Percentiles rank a stretch among this genome's conserved stretches.
phyloP scores from a whole-genome alignment of 2,329 filamentous ascomycete species.

The Hypoxylon sp. region DNA sequence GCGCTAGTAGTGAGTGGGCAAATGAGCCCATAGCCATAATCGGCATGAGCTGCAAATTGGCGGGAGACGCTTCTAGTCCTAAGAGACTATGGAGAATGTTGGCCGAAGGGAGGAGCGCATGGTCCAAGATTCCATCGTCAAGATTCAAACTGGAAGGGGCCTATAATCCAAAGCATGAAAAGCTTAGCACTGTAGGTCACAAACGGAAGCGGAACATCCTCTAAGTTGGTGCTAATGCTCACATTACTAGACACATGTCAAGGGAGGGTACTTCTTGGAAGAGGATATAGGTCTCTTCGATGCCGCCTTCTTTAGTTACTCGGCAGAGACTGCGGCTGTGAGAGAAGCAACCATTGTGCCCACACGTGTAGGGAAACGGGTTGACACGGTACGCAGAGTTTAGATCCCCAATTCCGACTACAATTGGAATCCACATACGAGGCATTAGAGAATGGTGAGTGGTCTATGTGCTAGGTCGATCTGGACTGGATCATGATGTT shows the following conservation, averaged over 20 bases:
- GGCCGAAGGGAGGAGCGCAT: slow-evolving; percentile 42
- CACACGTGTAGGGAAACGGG: not conserved
- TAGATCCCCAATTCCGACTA: slow-evolving; percentile 57
- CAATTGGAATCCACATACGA: slow-evolving; percentile 54
- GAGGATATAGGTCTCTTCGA: slow-evolving; percentile 56
- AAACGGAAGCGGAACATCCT: not conserved
- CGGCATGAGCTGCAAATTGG: slow-evolving; percentile 51
- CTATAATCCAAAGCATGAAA: slow-evolving; percentile 42
- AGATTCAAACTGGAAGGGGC: slow-evolving; percentile 43
- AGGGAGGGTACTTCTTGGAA: slow-evolving; percentile 52
- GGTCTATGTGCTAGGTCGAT: not conserved
- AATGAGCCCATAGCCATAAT: slow-evolving; percentile 51
- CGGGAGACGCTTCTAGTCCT: slow-evolving; percentile 46
- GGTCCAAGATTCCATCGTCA: slow-evolving; percentile 46
- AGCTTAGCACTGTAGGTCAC: not conserved
- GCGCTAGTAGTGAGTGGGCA: slow-evolving; percentile 15
- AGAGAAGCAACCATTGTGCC: not conserved
- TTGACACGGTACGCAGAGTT: slow-evolving; percentile 32
- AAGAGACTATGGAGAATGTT: slow-evolving; percentile 49
- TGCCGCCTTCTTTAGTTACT: slow-evolving; percentile 55
- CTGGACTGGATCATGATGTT: not conserved
- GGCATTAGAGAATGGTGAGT: slow-evolving; percentile 53
- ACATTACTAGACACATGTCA: slow-evolving; percentile 28
- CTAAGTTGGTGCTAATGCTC: not conserved
- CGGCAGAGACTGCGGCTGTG: not conserved